Percentiles rank a stretch among this genome's conserved stretches.
These are phyloP conservation scores for Pseudogymnoascus sp. DNA, from an alignment of 2,329 filamentous ascomycete species.

Conservation along the genomic window DNA sequence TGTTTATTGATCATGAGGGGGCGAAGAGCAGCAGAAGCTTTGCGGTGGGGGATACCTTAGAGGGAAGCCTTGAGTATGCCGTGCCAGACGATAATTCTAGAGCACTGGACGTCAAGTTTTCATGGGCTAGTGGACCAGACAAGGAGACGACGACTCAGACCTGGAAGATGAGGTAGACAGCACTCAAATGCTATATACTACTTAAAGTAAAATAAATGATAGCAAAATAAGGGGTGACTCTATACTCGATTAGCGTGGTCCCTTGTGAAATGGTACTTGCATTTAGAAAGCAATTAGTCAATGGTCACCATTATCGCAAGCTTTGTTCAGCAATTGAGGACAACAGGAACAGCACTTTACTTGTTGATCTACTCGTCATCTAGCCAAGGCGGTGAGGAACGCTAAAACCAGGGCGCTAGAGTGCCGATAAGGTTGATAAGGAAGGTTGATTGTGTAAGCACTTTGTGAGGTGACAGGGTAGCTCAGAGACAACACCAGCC, in stretches of 20 bases:
- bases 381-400: neutral
- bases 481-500: neutral
- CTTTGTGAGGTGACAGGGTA: neutral
- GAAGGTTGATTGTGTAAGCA: neutral
- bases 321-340: neutral
- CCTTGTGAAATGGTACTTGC: neutral
- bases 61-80: slow-evolving; percentile 62
- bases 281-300: neutral
- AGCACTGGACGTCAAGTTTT: slow-evolving; percentile 55
- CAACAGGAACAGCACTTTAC: neutral
- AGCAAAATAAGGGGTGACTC: neutral
- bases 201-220: neutral
- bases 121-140: slow-evolving; percentile 41
- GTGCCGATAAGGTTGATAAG: slow-evolving; percentile 1
- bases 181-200: neutral
- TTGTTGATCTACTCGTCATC: neutral
- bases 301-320: neutral
- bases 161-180: slow-evolving; percentile 28
- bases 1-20: slow-evolving; percentile 54
- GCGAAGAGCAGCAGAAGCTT: slow-evolving; percentile 40
- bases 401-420: neutral
- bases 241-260: neutral
- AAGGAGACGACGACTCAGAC: slow-evolving; percentile 20
- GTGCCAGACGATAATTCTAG: slow-evolving; percentile 64
- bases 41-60: slow-evolving; percentile 47